Evolutionary conservation across 2,329 filamentous ascomycete species (phyloP), one percentile per base, ranked within the genome.

Genomic region (Colletotrichum ledebouriae): DNA sequence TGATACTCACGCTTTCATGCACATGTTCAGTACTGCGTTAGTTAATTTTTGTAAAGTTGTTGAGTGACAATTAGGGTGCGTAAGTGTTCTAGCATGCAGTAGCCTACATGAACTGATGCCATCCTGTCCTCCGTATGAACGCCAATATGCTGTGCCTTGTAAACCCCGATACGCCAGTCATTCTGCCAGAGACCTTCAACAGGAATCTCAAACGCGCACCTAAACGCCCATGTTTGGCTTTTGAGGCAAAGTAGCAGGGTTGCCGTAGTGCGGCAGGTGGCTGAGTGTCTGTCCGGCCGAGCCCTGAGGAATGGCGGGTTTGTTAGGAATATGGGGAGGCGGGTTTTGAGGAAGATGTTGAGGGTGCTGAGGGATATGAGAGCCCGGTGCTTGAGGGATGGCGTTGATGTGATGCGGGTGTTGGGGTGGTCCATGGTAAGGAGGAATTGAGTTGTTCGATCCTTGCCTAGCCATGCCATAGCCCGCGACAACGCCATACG

Each of bases 191-290:
- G 67, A 69, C 63, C 57, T 25, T 62, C 34, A 41, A 50, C 57
- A 53, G 49, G 15, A 57, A 66, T 44, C 37, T 58, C 63, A 62
- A 58, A 62, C 33, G 67, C 60, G 55, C 66, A 65, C 66, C 59
- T 64, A 68, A 68, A 70, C 59, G 57, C 70, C 83, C 67, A 83
- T 82, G 39, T 84, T 79, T 67, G 87, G 87, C 78, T 89, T 89
- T 75, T 89, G 87, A 68, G 87, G 87, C 75, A 89, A 76, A 37
- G 85, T 85, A 37, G 87, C 86, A 66, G 86, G 86, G 76, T 89
- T 89, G 71, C 87, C 87, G 72, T 88, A 89, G 66, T 81, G 83
- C 49, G 85, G 86, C 71, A 89, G 77, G 72, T 87, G 85, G 69
- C 81, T 83, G 72, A 84, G 88, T 6, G 82, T 75, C 72, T 85